Conservation (phyloP, 306 rosid genomes). For the Vigna reflexopilosa region DNA sequence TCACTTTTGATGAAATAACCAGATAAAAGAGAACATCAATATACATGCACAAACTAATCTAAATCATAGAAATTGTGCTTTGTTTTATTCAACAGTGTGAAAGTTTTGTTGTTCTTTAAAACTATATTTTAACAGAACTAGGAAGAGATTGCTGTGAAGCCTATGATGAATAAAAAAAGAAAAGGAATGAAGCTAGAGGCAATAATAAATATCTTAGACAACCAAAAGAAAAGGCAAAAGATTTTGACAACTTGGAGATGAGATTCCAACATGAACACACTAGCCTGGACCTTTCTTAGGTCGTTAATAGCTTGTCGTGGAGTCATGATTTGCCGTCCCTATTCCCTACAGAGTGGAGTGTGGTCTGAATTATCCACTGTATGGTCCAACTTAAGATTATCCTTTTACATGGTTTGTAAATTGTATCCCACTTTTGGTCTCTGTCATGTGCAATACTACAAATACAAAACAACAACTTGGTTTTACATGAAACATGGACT, state of each 20-base stretch:
- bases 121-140: not conserved
- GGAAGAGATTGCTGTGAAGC: no score
- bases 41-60: not conserved
- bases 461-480: constrained; percentile 20
- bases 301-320: constrained; percentile 40
- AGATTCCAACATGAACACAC: constrained; percentile 35
- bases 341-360: constrained; percentile 28
- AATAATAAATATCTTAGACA: not conserved
- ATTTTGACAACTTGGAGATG: not conserved
- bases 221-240: not conserved
- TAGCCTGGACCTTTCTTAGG: constrained; percentile 42
- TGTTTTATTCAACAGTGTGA: not conserved
- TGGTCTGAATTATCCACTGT: constrained; percentile 50
- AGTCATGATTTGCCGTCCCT: constrained; percentile 45
- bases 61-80: not conserved
- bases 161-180: not conserved
- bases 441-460: constrained; percentile 32
- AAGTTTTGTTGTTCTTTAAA: not conserved
- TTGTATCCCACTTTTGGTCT: constrained; percentile 37
- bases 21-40: not conserved
- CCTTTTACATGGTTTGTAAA: constrained; percentile 31
- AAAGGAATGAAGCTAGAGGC: not conserved
- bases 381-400: constrained; percentile 22
- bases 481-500: constrained; percentile 32
- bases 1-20: not conserved